These are phyloP conservation scores for Syzygium grande DNA, from an alignment of 345 rosid species.

Conservation along the genomic window DNA sequence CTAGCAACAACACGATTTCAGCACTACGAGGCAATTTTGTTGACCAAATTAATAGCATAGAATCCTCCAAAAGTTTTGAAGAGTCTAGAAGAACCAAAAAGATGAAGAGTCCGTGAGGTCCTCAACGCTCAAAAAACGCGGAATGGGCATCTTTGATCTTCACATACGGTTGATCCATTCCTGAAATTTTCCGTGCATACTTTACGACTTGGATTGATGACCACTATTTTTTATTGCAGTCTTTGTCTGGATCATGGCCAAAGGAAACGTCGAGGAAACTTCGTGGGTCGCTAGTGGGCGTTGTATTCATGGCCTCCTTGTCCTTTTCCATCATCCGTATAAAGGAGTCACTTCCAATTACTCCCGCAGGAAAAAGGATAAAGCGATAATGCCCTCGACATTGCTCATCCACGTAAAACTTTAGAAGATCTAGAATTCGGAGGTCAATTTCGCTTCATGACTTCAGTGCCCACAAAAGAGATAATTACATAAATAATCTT, in stretches of 20 bases:
- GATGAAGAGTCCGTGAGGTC: not conserved
- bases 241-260: not conserved
- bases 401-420: not conserved
- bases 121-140: not conserved
- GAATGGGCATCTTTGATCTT: not conserved
- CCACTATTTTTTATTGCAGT: not conserved
- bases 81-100: not conserved
- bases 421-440: not conserved
- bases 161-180: not conserved
- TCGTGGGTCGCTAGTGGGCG: not conserved
- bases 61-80: not conserved
- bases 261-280: conserved; percentile 31
- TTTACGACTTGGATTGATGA: not conserved
- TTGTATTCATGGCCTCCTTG: not conserved
- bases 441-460: not conserved
- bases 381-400: not conserved
- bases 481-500: no score
- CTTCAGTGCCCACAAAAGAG: not conserved
- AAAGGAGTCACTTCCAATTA: not conserved
- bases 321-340: not conserved
- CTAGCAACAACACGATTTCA: not conserved
- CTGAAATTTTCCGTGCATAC: not conserved
- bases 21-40: not conserved
- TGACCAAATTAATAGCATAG: not conserved
- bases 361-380: not conserved